Percentiles rank a stretch among this genome's conserved stretches.
phyloP scores from a whole-genome alignment of 2,329 filamentous ascomycete genomes.

The Scolecobasidium constrictum region DNA sequence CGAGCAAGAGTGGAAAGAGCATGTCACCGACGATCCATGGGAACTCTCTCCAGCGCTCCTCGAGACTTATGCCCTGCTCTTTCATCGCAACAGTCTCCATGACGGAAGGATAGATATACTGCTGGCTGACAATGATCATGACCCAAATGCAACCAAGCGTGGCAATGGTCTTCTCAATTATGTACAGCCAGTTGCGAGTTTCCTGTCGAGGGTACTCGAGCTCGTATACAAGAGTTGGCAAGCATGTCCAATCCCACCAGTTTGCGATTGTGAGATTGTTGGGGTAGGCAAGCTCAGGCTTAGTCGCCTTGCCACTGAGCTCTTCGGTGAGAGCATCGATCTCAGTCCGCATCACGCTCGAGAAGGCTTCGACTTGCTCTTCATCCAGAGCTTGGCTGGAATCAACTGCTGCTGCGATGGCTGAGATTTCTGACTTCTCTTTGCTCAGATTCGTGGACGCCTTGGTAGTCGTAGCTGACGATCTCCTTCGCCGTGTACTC shows the following conservation, averaged over 20 bases:
- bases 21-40: conserved; percentile 67
- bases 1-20: conserved; percentile 68
- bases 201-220: conserved; percentile 65
- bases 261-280: conserved; percentile 55
- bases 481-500: conserved; percentile 20
- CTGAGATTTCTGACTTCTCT: conserved; percentile 46
- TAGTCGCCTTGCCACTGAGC: conserved; percentile 50
- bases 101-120: conserved; percentile 67
- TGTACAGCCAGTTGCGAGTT: conserved; percentile 62
- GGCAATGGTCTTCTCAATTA: conserved; percentile 59
- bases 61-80: conserved; percentile 50
- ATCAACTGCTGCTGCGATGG: conserved; percentile 51
- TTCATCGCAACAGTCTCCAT: conserved; percentile 57
- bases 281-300: conserved; percentile 47
- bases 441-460: conserved; percentile 32
- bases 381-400: conserved; percentile 47
- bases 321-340: conserved; percentile 54
- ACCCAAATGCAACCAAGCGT: conserved; percentile 64
- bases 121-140: conserved; percentile 69
- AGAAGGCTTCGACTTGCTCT: conserved; percentile 53
- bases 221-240: conserved; percentile 72
- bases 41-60: conserved; percentile 53
- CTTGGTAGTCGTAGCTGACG: conserved; percentile 17
- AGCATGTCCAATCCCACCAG: conserved; percentile 61
- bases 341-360: conserved; percentile 55